Percentiles rank a stretch among this genome's conserved stretches.
These are phyloP conservation scores for Chytriomyces confervae DNA, from an alignment of 192 early-diverging fungal genomes.

Conservation along the genomic window DNA sequence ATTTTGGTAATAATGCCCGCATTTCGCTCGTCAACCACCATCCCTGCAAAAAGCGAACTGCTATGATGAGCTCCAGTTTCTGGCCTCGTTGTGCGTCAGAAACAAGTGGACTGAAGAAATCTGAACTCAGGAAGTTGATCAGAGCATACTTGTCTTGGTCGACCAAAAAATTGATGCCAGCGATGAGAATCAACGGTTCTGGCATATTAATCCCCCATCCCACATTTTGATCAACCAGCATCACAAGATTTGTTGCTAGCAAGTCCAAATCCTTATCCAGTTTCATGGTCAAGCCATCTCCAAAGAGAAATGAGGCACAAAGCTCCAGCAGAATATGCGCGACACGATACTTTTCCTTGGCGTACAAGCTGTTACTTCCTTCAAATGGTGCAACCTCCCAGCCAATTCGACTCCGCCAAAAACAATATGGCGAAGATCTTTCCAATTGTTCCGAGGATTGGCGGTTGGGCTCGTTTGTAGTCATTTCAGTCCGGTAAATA, in stretches of 20 bases:
- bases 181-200: constrained; percentile 5
- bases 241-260: constrained; percentile 14
- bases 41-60: constrained; percentile 5
- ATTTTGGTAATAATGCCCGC: constrained; percentile 5
- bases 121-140: neutral
- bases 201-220: constrained; percentile 7
- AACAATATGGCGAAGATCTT: neutral
- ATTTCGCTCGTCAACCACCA: constrained; percentile 4
- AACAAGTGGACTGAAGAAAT: neutral
- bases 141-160: neutral
- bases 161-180: constrained; percentile 10
- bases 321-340: constrained; percentile 19
- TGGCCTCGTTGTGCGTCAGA: constrained; percentile 7
- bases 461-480: neutral
- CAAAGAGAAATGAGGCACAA: constrained; percentile 22
- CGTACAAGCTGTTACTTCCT: neutral
- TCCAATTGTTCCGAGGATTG: neutral
- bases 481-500: constrained; percentile 3
- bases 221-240: neutral
- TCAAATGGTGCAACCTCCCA: neutral
- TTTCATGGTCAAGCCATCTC: constrained; percentile 8
- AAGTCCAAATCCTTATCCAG: constrained; percentile 5
- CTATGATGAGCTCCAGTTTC: constrained; percentile 20
- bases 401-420: neutral
- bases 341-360: constrained; percentile 6